Base-by-base conservation (phyloP, 1,139 yeast species). In the Scheffersomyces illinoinensis region DNA sequence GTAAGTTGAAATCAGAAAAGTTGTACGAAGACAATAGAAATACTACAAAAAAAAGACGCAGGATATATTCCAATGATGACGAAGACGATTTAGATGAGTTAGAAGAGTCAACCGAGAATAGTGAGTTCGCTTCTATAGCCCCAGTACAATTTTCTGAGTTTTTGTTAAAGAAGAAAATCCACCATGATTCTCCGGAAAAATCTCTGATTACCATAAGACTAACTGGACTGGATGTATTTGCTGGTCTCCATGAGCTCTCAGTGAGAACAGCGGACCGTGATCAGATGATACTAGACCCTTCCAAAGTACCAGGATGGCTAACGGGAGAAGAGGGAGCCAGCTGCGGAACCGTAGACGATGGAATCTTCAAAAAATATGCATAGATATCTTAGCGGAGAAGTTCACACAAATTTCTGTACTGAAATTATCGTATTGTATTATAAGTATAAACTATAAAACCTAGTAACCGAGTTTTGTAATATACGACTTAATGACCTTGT, bases 221-320 rank as follows among this genome's bases (percentile, higher is more conserved):
- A 5, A 76, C 82, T 3, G 97, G 97, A 0, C 74, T 77, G n/a
- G 96, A 92, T 69, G 84, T 92, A 1, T 90, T 88, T 79, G 96
- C 86, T 1, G 97, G 97, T 0, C 67, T 92, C 51, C 93, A 90
- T 69, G 88, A 90, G 65, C 76, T 91, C 48, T 85, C 93, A n/a
- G 86, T 72, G 0, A 51, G 53, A 18, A 65, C 75, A 1, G 58
- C 65, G 0, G 70, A 71, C 20, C 60, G 66, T 20, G 66, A 78
- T 4, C 66, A 76, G 18, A 85, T 84, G 53, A 66, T 81, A 0
- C 68, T 88, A 2, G 83, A 90, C 65, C 84, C 90, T 0, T 74
- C 77, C 18, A 76, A 68, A 0, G 73, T 90, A 39, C 97, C 97
- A 0, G 81, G 85, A 20, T 91, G 93, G 93, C 70, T 91, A 52